Evolutionary conservation across 108 stramenopile species (phyloP).

Genomic region (Fragilariopsis cylindrus): DNA sequence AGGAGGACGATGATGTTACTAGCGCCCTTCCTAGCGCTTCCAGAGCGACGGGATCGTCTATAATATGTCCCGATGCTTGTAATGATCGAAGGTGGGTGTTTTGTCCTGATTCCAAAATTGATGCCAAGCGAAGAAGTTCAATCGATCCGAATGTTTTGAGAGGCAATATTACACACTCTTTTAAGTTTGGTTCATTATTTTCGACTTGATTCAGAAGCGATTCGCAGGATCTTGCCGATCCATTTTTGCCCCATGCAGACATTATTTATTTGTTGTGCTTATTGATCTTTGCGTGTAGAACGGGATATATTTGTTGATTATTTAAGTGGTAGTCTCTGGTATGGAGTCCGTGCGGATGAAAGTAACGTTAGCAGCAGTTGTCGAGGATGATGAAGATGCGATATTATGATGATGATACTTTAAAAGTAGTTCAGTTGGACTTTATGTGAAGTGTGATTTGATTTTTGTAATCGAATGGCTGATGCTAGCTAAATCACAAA

Average conservation of each 20-base stretch:
- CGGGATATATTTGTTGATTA: too few species aligned
- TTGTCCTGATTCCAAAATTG: slow-evolving; percentile 31
- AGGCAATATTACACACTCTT: slow-evolving; percentile 65
- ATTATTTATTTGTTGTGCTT: slow-evolving; percentile 6
- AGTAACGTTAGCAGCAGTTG: too few species aligned
- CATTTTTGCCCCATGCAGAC: slow-evolving; percentile 31
- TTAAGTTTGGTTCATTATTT: slow-evolving; percentile 57
- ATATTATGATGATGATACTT: too few species aligned
- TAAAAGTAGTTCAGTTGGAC: too few species aligned
- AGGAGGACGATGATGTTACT: slow-evolving; percentile 21
- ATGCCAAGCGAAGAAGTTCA: slow-evolving; percentile 52
- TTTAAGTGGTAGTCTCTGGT: too few species aligned
- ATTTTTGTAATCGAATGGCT: too few species aligned
- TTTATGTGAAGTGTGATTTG: too few species aligned
- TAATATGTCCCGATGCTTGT: slow-evolving; percentile 71
- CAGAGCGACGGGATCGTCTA: slow-evolving; percentile 47
- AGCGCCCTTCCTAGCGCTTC: slow-evolving; percentile 52
- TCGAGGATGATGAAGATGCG: too few species aligned
- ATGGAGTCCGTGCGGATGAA: too few species aligned
- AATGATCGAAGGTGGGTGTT: slow-evolving; percentile 60
- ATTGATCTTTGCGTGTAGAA: not conserved
- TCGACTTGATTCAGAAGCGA: slow-evolving; percentile 62
- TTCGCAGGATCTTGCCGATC: slow-evolving; percentile 52
- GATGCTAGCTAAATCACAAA: too few species aligned
- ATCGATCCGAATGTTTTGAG: slow-evolving; percentile 61